Evolutionary conservation across 257 asterid species (phyloP), one percentile per base, ranked within the genome.

Genomic region (Agastache rugosa): DNA sequence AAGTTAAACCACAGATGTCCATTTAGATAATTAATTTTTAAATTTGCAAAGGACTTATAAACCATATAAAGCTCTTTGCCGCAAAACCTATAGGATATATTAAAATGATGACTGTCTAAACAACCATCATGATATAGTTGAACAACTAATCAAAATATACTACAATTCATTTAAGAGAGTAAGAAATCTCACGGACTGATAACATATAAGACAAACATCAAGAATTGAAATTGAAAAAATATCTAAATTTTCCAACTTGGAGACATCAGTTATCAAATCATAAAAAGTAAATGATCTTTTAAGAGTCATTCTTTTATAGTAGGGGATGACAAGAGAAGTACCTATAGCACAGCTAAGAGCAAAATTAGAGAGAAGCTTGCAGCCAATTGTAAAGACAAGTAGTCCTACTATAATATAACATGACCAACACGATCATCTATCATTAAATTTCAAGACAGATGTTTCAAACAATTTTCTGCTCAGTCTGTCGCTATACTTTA

Each of bases 51-150:
- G 68, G 56, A 15, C 63, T 37, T 55, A 71, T 37, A 53, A 35
- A 60, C 48, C 44, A 71, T 41, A 56, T 56, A 56, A 58, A 71
- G 11, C 44, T 15, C 17, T 9, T n/a, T 19, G 20, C 56, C 47
- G 17, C 41, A 14, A 37, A 44, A 59, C 27, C 25, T 71, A 22
- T 55, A 71, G 67, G 41, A 31, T 9, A 8, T 11, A 63, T 50
- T 48, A 15, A 63, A 63, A 73, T n/a, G 7, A 63, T 8, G 67
- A 74, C 5, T 29, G 65, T n/a, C 67, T 14, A 11, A 47, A 39
- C 66, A 60, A 27, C 66, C 69, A 72, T 17, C 20, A 59, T 44
- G 7, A 58, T 58, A 58, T 42, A 39, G 31, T 20, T 39, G 51
- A 11, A 41, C 48, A 44, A 29, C 56, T 62, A 45, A 67, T 8